Conservation (phyloP, 2,329 filamentous ascomycete species). For the Curvularia sp. region DNA sequence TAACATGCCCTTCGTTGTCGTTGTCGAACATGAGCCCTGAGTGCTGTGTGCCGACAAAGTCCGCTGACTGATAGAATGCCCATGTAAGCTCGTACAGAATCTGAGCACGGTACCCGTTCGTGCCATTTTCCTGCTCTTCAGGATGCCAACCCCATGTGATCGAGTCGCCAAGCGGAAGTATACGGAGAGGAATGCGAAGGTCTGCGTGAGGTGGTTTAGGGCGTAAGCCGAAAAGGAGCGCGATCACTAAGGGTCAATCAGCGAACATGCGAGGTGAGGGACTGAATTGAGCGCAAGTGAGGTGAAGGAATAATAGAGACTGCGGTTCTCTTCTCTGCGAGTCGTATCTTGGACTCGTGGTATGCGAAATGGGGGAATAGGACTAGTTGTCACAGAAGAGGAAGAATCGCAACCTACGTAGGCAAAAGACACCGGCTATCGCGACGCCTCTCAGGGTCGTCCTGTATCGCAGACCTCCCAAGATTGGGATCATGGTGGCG, state of each 20-base stretch:
- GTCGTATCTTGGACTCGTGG: neutral
- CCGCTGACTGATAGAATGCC: constrained; percentile 26
- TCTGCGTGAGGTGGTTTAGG: constrained; percentile 5
- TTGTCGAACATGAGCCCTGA: constrained; percentile 46
- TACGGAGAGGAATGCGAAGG: constrained; percentile 25
- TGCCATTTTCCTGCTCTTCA: constrained; percentile 32
- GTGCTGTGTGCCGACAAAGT: constrained; percentile 44
- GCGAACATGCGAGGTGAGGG: neutral
- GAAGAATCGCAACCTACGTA: constrained; percentile 14
- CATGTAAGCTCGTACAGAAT: constrained; percentile 36
- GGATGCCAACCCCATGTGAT: constrained; percentile 44
- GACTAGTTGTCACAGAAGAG: neutral
- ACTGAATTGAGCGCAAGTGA: neutral
- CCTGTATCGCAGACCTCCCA: constrained; percentile 13
- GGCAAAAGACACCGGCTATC: constrained; percentile 6
- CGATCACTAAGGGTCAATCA: constrained; percentile 18
- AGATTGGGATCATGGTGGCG: constrained; percentile 6
- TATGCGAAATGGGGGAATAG: neutral
- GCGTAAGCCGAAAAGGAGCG: constrained; percentile 12
- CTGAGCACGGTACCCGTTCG: constrained; percentile 50
- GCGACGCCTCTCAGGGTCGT: constrained; percentile 6
- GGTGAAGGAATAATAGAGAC: neutral
- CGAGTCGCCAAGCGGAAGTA: constrained; percentile 37
- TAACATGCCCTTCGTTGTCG: constrained; percentile 45
- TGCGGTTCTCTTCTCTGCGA: neutral